phyloP scores from a whole-genome alignment of 2,329 filamentous ascomycete genomes.

The Dothideomycetidae sp. region DNA sequence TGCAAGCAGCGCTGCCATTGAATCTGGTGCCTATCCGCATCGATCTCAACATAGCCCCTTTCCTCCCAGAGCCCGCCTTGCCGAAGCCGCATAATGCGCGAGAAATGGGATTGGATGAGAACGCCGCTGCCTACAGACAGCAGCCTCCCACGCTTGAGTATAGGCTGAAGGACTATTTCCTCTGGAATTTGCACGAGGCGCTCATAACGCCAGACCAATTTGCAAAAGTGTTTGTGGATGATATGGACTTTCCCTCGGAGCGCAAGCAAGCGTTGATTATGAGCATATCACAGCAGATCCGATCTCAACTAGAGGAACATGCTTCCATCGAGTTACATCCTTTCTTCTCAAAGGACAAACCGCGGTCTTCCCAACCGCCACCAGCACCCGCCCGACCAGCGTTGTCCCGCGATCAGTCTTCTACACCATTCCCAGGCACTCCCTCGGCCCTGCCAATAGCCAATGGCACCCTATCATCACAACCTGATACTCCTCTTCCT shows the following conservation, averaged over 20 bases:
- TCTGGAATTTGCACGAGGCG: slow-evolving; percentile 95
- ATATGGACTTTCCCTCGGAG: slow-evolving; percentile 68
- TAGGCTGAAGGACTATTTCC: slow-evolving; percentile 82
- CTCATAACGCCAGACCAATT: slow-evolving; percentile 92
- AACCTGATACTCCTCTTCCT: slow-evolving; percentile 31
- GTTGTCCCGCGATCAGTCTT: slow-evolving; percentile 37
- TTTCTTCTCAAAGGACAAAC: slow-evolving; percentile 54
- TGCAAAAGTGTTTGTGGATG: slow-evolving; percentile 76
- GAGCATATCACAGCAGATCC: slow-evolving; percentile 85
- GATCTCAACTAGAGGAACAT: slow-evolving; percentile 90
- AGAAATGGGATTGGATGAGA: slow-evolving; percentile 51
- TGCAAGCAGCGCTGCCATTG: slow-evolving; percentile 63
- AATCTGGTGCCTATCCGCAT: slow-evolving; percentile 93
- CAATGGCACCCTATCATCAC: slow-evolving; percentile 31
- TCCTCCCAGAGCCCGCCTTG: slow-evolving; percentile 50
- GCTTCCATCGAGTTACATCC: slow-evolving; percentile 88
- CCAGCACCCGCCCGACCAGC: slow-evolving; percentile 24
- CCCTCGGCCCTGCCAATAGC: slow-evolving; percentile 27
- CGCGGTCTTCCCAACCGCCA: slow-evolving; percentile 17
- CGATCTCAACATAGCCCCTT: slow-evolving; percentile 79
- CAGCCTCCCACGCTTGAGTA: slow-evolving; percentile 72
- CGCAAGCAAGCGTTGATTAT: slow-evolving; percentile 47
- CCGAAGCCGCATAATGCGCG: slow-evolving; percentile 46
- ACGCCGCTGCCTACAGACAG: slow-evolving; percentile 61
- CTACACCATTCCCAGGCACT: slow-evolving; percentile 25